Evolutionary conservation across 768 basidiomycete species (phyloP).

Genomic region (Naganishia onofrii): DNA sequence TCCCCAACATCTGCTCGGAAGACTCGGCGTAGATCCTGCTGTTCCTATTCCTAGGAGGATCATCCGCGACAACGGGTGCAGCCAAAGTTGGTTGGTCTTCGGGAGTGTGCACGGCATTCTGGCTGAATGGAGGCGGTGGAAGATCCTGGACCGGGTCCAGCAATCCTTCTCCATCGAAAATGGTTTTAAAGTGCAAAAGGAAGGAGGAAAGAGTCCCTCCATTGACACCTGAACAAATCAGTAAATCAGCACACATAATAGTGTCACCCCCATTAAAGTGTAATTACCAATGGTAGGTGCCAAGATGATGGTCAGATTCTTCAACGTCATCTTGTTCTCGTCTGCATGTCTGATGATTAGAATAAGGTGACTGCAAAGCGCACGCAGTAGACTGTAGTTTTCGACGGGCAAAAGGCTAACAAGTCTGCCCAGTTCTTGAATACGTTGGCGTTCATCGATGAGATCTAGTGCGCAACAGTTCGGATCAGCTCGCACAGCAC

Average conservation of each 20-base stretch:
- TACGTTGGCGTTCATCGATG: conserved; percentile 79
- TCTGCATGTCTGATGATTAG: conserved; percentile 85
- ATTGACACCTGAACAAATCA: conserved; percentile 63
- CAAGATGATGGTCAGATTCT: conserved; percentile 95
- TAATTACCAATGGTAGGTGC: conserved; percentile 74
- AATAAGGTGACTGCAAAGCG: conserved; percentile 90
- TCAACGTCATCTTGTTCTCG: conserved; percentile 95
- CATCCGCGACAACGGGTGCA: background rate
- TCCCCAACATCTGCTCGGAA: conserved; percentile 75
- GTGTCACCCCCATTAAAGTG: too few relatives aligned
- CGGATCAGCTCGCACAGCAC: conserved; percentile 5
- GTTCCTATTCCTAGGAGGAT: conserved; percentile 60
- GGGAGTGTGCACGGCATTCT: conserved; percentile 49
- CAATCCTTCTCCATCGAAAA: conserved; percentile 72
- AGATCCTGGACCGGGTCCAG: background rate
- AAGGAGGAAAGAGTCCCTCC: conserved; percentile 93
- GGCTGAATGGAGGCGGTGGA: background rate
- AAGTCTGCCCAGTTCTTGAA: conserved; percentile 77
- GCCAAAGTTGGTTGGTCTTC: background rate
- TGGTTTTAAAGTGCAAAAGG: conserved; percentile 86
- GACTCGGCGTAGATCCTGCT: conserved; percentile 79
- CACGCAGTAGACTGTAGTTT: conserved; percentile 90
- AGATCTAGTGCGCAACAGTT: conserved; percentile 62
- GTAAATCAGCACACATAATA: background rate
- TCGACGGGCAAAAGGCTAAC: conserved; percentile 82